Evolutionary conservation across 23 red algal genomes (phyloP).

Genomic region (Gracilaria gracilis): DNA sequence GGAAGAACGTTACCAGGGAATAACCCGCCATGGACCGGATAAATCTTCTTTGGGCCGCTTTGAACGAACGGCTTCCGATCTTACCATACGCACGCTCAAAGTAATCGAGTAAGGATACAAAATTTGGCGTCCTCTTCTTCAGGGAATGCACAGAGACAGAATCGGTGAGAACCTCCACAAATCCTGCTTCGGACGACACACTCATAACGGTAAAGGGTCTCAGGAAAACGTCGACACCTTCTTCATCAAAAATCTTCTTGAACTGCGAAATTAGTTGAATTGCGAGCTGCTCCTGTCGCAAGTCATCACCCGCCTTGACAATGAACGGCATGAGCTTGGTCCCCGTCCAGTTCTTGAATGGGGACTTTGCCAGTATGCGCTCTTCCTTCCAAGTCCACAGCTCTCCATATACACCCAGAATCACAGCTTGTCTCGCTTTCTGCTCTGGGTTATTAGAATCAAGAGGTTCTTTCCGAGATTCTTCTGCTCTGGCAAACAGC

Average conservation of each 20-base stretch:
- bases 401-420: slow-evolving; percentile 91
- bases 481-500: slow-evolving; percentile 43
- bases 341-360: slow-evolving; percentile 75
- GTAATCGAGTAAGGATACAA: slow-evolving; percentile 89
- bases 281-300: slow-evolving; percentile 98
- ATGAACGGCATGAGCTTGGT: slow-evolving; percentile 90
- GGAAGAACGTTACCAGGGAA: slow-evolving; percentile 90
- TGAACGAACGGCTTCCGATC: slow-evolving; percentile 66
- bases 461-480: background rate
- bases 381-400: slow-evolving; percentile 80
- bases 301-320: slow-evolving; percentile 96
- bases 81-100: slow-evolving; percentile 90
- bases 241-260: slow-evolving; percentile 86
- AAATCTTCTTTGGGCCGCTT: slow-evolving; percentile 84
- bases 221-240: slow-evolving; percentile 78
- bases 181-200: slow-evolving; percentile 87
- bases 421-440: slow-evolving; percentile 77
- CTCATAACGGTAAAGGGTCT: slow-evolving; percentile 92
- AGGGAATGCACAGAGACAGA: slow-evolving; percentile 90
- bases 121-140: slow-evolving; percentile 93
- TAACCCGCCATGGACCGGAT: slow-evolving; percentile 95
- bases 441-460: slow-evolving; percentile 27
- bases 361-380: slow-evolving; percentile 77
- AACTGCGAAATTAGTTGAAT: slow-evolving; percentile 93
- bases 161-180: slow-evolving; percentile 93